phyloP scores from a whole-genome alignment of 1,139 yeast genomes.

The Candida sanyaensis region DNA sequence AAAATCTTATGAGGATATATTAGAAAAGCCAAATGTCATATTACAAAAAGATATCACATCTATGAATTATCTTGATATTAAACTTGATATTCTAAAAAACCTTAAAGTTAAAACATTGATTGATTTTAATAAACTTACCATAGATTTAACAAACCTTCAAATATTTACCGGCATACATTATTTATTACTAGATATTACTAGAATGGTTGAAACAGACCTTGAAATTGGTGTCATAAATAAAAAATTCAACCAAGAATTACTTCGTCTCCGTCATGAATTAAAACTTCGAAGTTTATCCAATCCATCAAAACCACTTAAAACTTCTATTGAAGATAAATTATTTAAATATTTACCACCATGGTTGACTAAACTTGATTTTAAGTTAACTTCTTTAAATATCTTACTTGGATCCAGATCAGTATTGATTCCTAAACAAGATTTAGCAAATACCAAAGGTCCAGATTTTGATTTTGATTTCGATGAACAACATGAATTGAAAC shows the following conservation, averaged over 20 bases:
- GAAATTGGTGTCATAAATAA: conserved; percentile 32
- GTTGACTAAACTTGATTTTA: conserved; percentile 40
- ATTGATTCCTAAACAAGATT: conserved; percentile 47
- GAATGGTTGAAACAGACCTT: conserved; percentile 27
- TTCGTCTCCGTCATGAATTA: conserved; percentile 14
- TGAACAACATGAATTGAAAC: conserved; percentile 41
- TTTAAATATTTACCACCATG: conserved; percentile 50
- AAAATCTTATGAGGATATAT: conserved; percentile 14
- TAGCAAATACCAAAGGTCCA: conserved; percentile 29
- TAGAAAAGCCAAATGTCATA: conserved; percentile 17
- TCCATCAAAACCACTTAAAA: not conserved
- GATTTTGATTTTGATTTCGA: conserved; percentile 43
- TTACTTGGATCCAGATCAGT: conserved; percentile 63
- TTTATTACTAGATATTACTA: conserved; percentile 29
- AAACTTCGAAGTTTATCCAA: not conserved
- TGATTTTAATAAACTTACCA: conserved; percentile 21
- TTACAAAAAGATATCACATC: conserved; percentile 22
- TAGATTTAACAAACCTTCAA: conserved; percentile 34
- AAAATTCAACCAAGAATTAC: conserved; percentile 28
- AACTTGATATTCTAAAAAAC: conserved; percentile 31
- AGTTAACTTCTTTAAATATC: conserved; percentile 31
- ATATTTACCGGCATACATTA: conserved; percentile 34
- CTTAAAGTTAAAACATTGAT: conserved; percentile 27
- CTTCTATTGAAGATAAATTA: conserved; percentile 20
- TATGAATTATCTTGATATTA: conserved; percentile 15